Percentiles rank a stretch among this genome's conserved stretches.
These are phyloP conservation scores for Apiospora malaysiana DNA, from an alignment of 2,329 filamentous ascomycete species.

Conservation along the genomic window DNA sequence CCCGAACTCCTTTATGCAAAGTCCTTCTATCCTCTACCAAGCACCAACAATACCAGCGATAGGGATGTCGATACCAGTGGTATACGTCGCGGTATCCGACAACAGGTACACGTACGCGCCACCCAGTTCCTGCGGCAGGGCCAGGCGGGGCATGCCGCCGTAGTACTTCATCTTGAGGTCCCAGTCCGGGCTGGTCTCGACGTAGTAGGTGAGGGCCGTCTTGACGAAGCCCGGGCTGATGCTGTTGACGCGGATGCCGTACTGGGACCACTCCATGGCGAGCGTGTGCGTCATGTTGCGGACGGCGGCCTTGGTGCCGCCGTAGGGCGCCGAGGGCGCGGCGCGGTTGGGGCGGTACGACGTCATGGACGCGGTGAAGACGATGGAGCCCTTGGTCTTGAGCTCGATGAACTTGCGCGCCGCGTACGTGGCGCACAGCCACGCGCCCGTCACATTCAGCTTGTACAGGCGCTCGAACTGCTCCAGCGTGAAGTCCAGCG, in stretches of 20 bases:
- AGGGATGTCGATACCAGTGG: slow-evolving; percentile 56
- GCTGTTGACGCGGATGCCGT: slow-evolving; percentile 53
- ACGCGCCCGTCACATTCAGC: slow-evolving; percentile 55
- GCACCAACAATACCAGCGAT: slow-evolving; percentile 45
- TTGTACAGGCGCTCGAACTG: slow-evolving; percentile 48
- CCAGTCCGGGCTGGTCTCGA: slow-evolving; percentile 60
- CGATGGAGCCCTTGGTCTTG: slow-evolving; percentile 43
- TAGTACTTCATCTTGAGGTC: slow-evolving; percentile 63
- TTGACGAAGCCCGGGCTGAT: slow-evolving; percentile 51
- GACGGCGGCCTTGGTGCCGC: slow-evolving; percentile 50
- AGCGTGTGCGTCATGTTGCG: slow-evolving; percentile 47
- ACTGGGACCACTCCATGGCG: slow-evolving; percentile 55
- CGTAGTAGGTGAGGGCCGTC: slow-evolving; percentile 56
- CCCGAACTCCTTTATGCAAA: slow-evolving; percentile 1
- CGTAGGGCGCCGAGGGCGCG: slow-evolving; percentile 56
- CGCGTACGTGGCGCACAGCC: slow-evolving; percentile 51
- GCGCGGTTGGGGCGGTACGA: slow-evolving; percentile 55
- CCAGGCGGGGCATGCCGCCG: slow-evolving; percentile 60
- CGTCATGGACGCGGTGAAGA: slow-evolving; percentile 56
- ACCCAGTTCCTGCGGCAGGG: slow-evolving; percentile 58
- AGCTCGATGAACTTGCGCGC: slow-evolving; percentile 48
- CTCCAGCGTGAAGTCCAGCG: slow-evolving; percentile 48
- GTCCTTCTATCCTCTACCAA: slow-evolving; percentile 25
- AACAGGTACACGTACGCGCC: slow-evolving; percentile 63
- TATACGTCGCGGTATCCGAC: slow-evolving; percentile 58